Evolutionary conservation across 352 stramenopile genomes (phyloP).

Genomic region (Blastocystis hominis): DNA sequence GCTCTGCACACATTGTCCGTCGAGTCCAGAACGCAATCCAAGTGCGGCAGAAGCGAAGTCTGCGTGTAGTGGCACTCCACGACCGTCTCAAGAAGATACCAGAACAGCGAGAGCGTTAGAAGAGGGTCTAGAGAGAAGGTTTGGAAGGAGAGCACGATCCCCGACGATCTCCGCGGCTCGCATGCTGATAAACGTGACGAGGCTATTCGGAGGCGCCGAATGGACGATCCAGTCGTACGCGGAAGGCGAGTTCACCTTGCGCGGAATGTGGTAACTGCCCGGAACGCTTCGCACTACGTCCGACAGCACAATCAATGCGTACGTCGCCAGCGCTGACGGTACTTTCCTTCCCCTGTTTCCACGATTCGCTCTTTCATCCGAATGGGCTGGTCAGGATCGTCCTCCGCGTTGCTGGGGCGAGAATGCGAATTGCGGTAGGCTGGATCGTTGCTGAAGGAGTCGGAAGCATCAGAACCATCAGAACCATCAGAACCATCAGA

Average conservation of each 20-base stretch:
- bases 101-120: slow-evolving; percentile 17
- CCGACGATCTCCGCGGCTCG: slow-evolving; percentile 16
- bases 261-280: slow-evolving; percentile 11
- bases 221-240: not conserved
- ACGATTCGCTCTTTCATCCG: not conserved
- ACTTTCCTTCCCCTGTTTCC: not conserved
- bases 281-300: not conserved
- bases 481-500: too few relatives aligned
- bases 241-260: not conserved
- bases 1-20: not conserved
- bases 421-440: not conserved
- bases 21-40: slow-evolving; percentile 13
- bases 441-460: too few relatives aligned
- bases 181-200: slow-evolving; percentile 6
- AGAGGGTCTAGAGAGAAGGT: not conserved
- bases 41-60: not conserved
- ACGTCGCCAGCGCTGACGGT: not conserved
- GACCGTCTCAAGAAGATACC: slow-evolving; percentile 35
- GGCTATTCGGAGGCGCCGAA: not conserved
- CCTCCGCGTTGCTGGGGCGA: not conserved
- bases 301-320: not conserved
- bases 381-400: not conserved
- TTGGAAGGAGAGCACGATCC: not conserved
- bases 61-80: slow-evolving; percentile 37
- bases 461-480: too few relatives aligned